These are phyloP conservation scores for Nepenthes mirabilis DNA, from an alignment of 148 eudicot genomes.

Conservation along the genomic window DNA sequence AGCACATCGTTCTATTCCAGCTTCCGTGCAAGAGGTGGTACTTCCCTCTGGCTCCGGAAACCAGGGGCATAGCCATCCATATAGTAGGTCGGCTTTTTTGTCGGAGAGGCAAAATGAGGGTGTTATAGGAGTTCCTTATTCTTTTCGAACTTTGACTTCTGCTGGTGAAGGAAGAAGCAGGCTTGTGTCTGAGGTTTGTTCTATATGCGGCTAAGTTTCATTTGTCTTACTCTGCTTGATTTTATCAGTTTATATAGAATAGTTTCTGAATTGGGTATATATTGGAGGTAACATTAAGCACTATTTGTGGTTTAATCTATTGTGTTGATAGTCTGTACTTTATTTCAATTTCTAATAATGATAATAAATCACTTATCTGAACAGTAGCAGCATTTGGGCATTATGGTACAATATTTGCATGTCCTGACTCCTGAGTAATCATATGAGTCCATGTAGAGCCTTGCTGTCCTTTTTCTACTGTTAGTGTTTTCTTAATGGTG, in stretches of 20 bases:
- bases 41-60: conserved; percentile 27
- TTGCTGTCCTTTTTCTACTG: background rate
- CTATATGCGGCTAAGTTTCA: background rate
- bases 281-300: background rate
- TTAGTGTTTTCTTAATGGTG: no score
- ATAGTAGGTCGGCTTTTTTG: conserved; percentile 40
- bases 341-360: background rate
- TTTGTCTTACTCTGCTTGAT: background rate
- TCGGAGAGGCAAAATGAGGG: conserved; percentile 61
- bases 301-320: background rate
- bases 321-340: background rate
- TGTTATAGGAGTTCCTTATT: conserved; percentile 39
- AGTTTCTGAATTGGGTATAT: background rate
- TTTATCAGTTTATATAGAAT: background rate
- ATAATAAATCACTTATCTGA: background rate
- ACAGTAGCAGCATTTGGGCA: background rate
- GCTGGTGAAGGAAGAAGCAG: conserved; percentile 81
- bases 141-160: conserved; percentile 53
- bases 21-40: conserved; percentile 29
- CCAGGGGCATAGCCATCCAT: conserved; percentile 27
- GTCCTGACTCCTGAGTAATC: no score
- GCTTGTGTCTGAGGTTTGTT: conserved; percentile 71
- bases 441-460: no score
- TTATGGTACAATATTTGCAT: no score
- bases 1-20: conserved; percentile 22